Percentiles rank a stretch among this genome's conserved stretches.
These are phyloP conservation scores for Jamesozyma jinghongensis DNA, from an alignment of 805 yeast species.

Conservation along the genomic window DNA sequence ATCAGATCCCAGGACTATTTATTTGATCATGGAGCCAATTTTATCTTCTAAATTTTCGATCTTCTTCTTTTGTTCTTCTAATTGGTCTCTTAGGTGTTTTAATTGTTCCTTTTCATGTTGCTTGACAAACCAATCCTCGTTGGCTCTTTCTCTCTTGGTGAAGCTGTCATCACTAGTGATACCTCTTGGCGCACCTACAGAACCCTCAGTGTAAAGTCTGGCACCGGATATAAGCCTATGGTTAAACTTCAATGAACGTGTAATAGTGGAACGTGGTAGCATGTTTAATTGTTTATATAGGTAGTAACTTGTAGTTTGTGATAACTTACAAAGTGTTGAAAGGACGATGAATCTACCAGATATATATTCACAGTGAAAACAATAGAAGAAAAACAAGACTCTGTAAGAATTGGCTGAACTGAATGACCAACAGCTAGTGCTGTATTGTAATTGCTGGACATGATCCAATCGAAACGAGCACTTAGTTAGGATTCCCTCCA, in stretches of 20 bases:
- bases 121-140: slow-evolving; percentile 76
- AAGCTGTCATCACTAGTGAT: slow-evolving; percentile 46
- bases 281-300: slow-evolving; percentile 3
- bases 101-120: slow-evolving; percentile 88
- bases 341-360: no score
- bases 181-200: slow-evolving; percentile 49
- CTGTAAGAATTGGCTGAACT: no score
- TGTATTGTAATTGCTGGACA: no score
- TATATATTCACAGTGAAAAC: no score
- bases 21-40: slow-evolving; percentile 25
- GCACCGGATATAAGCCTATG: background rate
- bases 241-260: slow-evolving; percentile 19
- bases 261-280: slow-evolving; percentile 23
- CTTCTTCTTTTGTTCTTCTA: slow-evolving; percentile 65
- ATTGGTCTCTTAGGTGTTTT: slow-evolving; percentile 62
- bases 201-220: slow-evolving; percentile 43
- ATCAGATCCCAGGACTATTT: no score
- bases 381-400: no score
- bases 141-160: slow-evolving; percentile 84
- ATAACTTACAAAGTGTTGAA: no score
- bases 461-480: no score
- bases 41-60: slow-evolving; percentile 43
- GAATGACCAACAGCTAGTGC: no score
- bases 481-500: no score
- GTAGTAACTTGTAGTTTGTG: background rate